These are phyloP conservation scores for Acrocalymma vagum DNA, from an alignment of 2,329 filamentous ascomycete genomes.

Conservation along the genomic window DNA sequence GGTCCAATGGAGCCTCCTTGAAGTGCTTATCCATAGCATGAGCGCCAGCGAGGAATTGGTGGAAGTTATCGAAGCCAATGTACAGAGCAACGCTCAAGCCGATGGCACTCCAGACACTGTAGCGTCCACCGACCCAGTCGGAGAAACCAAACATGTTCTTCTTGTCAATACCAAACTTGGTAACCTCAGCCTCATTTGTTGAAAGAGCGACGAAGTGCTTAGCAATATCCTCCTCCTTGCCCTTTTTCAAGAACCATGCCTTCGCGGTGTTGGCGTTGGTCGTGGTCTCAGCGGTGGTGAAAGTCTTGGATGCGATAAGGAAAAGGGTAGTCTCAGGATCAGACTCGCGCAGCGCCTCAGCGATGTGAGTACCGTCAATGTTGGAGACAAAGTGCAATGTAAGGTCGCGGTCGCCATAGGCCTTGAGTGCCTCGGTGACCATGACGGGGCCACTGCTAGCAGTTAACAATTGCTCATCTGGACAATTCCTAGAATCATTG, in stretches of 20 bases:
- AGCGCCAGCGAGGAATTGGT: constrained; percentile 91
- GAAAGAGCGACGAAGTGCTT: constrained; percentile 99
- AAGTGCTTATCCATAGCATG: constrained; percentile 99
- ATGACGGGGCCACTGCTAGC: constrained; percentile 84
- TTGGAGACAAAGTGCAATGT: constrained; percentile 99
- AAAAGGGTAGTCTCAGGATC: constrained; percentile 99
- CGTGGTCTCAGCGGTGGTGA: constrained; percentile 96
- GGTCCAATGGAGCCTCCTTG: constrained; percentile 83
- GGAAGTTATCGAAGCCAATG: constrained; percentile 97
- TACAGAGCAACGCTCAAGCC: constrained; percentile 93
- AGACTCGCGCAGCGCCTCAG: constrained; percentile 86
- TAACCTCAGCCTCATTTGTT: constrained; percentile 93
- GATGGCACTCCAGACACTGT: constrained; percentile 99
- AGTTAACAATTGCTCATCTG: constrained; percentile 31
- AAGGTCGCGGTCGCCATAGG: constrained; percentile 85
- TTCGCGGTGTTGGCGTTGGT: constrained; percentile 99
- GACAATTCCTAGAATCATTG: neutral
- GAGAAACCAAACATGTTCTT: constrained; percentile 99
- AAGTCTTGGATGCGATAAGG: constrained; percentile 98
- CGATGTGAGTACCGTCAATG: constrained; percentile 98
- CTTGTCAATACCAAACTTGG: constrained; percentile 97
- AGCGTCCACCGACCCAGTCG: constrained; percentile 97
- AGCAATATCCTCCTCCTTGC: constrained; percentile 82
- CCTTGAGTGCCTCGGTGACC: constrained; percentile 97
- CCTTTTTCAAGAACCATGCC: constrained; percentile 90